phyloP scores from a whole-genome alignment of 2,329 filamentous ascomycete species.

The Aspergillus aculeatinus region DNA sequence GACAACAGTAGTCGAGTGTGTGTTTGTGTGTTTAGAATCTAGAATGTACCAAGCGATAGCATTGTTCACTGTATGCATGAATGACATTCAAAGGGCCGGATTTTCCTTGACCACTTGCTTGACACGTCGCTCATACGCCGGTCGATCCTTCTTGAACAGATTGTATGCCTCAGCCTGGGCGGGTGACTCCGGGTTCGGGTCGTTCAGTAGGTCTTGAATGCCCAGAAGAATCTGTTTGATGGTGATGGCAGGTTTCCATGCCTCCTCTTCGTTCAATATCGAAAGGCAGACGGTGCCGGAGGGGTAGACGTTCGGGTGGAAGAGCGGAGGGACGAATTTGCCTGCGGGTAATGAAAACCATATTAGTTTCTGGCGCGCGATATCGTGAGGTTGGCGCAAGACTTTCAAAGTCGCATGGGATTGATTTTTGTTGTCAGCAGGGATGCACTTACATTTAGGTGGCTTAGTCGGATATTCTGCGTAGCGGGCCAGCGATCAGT shows the following conservation, averaged over 20 bases:
- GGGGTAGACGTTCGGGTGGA: conserved; percentile 98
- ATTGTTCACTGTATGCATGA: neutral
- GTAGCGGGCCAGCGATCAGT: conserved; percentile 14
- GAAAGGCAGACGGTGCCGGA: conserved; percentile 96
- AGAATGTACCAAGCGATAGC: neutral
- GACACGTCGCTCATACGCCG: conserved; percentile 85
- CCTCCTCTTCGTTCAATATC: conserved; percentile 97
- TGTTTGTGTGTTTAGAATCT: neutral
- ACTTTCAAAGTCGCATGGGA: neutral
- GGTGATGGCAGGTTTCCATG: conserved; percentile 97
- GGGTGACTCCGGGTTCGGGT: conserved; percentile 94
- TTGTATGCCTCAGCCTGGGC: conserved; percentile 98
- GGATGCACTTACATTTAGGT: conserved; percentile 76
- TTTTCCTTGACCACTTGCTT: conserved; percentile 86
- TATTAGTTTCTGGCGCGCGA: neutral
- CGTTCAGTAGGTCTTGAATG: conserved; percentile 92
- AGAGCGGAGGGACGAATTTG: conserved; percentile 94
- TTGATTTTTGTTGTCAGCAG: neutral
- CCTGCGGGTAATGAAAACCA: conserved; percentile 52
- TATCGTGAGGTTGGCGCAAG: neutral
- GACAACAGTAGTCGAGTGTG: neutral
- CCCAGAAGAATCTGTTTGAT: conserved; percentile 96
- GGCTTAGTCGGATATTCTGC: conserved; percentile 97
- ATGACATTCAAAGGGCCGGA: conserved; percentile 61
- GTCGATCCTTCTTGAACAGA: conserved; percentile 84